Evolutionary conservation across 2,329 filamentous ascomycete genomes (phyloP).

Genomic region (Penicillium sp.): DNA sequence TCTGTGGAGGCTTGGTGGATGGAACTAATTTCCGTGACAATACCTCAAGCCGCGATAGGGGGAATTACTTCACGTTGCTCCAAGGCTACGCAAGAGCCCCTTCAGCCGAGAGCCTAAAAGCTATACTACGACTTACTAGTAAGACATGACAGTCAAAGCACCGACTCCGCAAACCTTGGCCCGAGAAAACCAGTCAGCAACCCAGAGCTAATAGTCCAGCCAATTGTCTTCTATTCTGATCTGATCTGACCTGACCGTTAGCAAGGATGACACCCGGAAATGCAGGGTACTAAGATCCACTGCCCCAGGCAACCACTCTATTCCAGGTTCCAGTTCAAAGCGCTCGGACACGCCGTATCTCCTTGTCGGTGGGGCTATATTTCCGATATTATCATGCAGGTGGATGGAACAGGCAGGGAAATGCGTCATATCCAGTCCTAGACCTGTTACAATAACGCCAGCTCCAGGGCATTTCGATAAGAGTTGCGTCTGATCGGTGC

Average conservation of each 20-base stretch:
- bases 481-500: slow-evolving; percentile 9
- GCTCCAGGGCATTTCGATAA: slow-evolving; percentile 5
- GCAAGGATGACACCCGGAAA: neutral
- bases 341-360: slow-evolving; percentile 2
- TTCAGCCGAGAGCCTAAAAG: neutral
- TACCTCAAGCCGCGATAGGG: slow-evolving; percentile 1
- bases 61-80: slow-evolving; percentile 6
- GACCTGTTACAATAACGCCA: neutral
- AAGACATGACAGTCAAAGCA: neutral
- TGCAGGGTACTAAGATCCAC: slow-evolving; percentile 4
- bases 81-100: slow-evolving; percentile 12
- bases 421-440: slow-evolving; percentile 1
- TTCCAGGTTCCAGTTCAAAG: neutral
- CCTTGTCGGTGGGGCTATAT: slow-evolving; percentile 3
- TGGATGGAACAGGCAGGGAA: slow-evolving; percentile 3
- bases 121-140: neutral
- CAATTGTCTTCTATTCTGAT: neutral
- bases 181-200: neutral
- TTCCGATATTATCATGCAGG: slow-evolving; percentile 4
- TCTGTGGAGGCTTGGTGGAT: neutral
- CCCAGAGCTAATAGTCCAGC: neutral
- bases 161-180: neutral
- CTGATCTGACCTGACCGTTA: neutral
- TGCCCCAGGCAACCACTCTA: neutral
- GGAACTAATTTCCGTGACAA: neutral